Evolutionary conservation across 371 early-diverging fungal species (phyloP), one percentile per base, ranked within the genome.

Genomic region (Actinomucor elegans): DNA sequence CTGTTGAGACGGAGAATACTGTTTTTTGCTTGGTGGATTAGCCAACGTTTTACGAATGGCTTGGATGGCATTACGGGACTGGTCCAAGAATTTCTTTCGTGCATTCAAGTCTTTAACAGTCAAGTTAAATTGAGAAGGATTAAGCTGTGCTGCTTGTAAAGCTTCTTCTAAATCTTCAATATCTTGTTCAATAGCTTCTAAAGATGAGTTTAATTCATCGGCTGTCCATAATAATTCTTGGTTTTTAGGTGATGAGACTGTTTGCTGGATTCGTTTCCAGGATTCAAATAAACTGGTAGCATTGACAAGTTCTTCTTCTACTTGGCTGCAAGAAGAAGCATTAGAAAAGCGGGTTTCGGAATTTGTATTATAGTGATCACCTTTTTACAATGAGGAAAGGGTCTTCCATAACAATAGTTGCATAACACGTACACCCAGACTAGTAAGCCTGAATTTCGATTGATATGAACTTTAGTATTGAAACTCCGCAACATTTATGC

Each of bases 261-360:
- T 85, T 56, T 75, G 81, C 26, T 78, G 77, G 47, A 85, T 85
- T 32, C 85, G 71, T 48, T 76, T 79, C 82, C 82, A 85, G 20
- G 79, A 79, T 38, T 77, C 73, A 40, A 71, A 83, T 38, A 85
- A 62, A 6, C 67, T 71, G 26, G 64, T 59, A 4, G 77, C 83
- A 54, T 72, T 79, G 6, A 53, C 52, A 18, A 85, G 48, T 3
- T 72, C 69, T 9, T 77, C 69, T 46, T 81, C 71, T 1, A 83
- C 82, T 53, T 85, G 83, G 50, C 85, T 85, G 0, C 20, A 20
- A 18, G 17, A 12, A 43, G n/a, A 9, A 11, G 2, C 21, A n/a
- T 37, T 7, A 27, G 15, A 37, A 36, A 52, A 10, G 34, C 32
- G 21, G 17, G 8, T 23, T 2, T 31, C 20, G 1, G 1, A n/a